phyloP scores from a whole-genome alignment of 495 filamentous ascomycete species.

The Xylaria castorea region DNA sequence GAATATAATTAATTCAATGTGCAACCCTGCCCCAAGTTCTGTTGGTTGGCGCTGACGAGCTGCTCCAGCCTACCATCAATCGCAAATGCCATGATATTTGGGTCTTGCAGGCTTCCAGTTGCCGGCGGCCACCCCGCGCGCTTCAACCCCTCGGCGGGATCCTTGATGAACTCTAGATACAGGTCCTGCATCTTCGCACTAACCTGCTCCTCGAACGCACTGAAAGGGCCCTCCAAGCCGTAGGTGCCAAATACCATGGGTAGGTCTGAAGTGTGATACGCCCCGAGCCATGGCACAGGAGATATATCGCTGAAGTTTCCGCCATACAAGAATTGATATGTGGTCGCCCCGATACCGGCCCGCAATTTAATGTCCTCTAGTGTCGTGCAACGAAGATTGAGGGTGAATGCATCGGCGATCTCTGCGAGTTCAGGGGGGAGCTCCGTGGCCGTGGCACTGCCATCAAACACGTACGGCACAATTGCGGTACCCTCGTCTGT shows the following conservation, averaged over 20 bases:
- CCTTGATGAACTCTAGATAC: constrained; percentile 39
- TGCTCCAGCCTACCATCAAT: not conserved
- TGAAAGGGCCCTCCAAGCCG: constrained; percentile 40
- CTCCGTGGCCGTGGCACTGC: constrained; percentile 6
- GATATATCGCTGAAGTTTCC: constrained; percentile 51
- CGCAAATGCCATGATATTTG: constrained; percentile 2
- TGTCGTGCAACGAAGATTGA: constrained; percentile 4
- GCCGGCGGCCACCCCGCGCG: constrained; percentile 3
- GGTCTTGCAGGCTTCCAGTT: not conserved
- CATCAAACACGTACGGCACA: constrained; percentile 15
- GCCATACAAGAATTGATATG: constrained; percentile 45
- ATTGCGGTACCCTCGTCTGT: constrained; percentile 7
- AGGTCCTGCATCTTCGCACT: constrained; percentile 51
- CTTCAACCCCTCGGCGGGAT: constrained; percentile 8
- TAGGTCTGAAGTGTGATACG: constrained; percentile 45
- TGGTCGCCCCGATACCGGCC: constrained; percentile 15
- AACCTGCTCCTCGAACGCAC: constrained; percentile 45
- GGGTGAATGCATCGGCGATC: constrained; percentile 8
- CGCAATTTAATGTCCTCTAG: not conserved
- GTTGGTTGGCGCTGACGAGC: not conserved
- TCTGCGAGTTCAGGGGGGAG: not conserved
- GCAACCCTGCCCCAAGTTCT: constrained; percentile 1
- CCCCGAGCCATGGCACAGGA: constrained; percentile 50
- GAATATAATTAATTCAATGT: not conserved
- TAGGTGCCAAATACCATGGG: constrained; percentile 54